Evolutionary conservation across 768 basidiomycete genomes (phyloP), one percentile per base, ranked within the genome.

Genomic region (Suillus brevipes): DNA sequence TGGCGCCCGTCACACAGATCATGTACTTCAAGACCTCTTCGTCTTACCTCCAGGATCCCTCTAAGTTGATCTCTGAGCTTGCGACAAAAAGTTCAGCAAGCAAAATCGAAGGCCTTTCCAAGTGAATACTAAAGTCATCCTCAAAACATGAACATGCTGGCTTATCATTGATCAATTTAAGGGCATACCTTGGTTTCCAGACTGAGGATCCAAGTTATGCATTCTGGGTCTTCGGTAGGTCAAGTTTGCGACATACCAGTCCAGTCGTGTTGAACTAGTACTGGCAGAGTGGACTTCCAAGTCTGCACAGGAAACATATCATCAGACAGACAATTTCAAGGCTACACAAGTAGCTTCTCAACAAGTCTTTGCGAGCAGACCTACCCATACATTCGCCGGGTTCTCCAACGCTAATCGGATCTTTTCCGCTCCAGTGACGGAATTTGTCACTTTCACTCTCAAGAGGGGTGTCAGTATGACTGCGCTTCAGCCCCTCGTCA

Each of bases 381-480:
- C 70, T 40, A 69, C 65, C 4, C 53, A 60, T 10, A 59, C 62
- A 64, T 67, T 66, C 61, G 71, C 69, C 38, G 37, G 70, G 55
- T 78, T 76, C 36, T 68, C 73, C 12, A 63, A 73, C 25, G 55
- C 67, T 37, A 57, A 64, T 4, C 66, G 62, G 12, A 60, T 70
- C 12, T 65, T 76, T 31, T 47, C 63, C 0, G 77, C 75, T 37
- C 71, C 75, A 10, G 68, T 68, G 67, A 77, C 75, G 10, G 75
- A 78, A 69, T 75, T 77, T 56, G 77, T 77, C 42, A 77, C 76
- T 20, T 74, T 77, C 61, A 67, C 72, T n/a, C 56, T 77, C 42
- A 74, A 77, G 60, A 59, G 70, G 43, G 74, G 64, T 59, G 65
- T 69, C 0, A 50, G 45, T 18, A 65, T 77, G 31, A 50, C 23